Percentiles rank a stretch among this genome's conserved stretches.
Evolutionary conservation across 805 yeast species (phyloP).

Genomic region (baker's yeast (Saccharomyces cerevisiae)): DNA sequence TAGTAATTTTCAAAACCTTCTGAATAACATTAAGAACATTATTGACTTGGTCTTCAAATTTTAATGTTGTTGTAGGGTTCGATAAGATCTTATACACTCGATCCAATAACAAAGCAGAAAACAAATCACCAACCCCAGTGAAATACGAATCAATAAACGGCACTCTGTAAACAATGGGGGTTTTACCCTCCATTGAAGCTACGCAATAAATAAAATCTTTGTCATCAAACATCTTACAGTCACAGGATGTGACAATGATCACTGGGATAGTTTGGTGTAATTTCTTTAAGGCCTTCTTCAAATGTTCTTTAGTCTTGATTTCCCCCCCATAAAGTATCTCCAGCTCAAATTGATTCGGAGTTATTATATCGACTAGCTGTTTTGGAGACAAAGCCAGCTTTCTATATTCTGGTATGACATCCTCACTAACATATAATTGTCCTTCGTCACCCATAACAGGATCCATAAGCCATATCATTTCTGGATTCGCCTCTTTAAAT

Average conservation of each 20-base stretch:
- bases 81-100: slow-evolving; percentile 36
- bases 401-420: slow-evolving; percentile 53
- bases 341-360: slow-evolving; percentile 88
- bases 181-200: slow-evolving; percentile 32
- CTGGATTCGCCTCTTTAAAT: slow-evolving; percentile 31
- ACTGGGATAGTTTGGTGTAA: slow-evolving; percentile 36
- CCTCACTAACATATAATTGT: slow-evolving; percentile 51
- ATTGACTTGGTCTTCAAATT: slow-evolving; percentile 20
- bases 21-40: slow-evolving; percentile 30
- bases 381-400: slow-evolving; percentile 31
- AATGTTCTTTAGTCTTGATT: slow-evolving; percentile 33
- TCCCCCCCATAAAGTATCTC: slow-evolving; percentile 56
- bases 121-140: slow-evolving; percentile 92
- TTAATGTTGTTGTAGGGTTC: slow-evolving; percentile 1
- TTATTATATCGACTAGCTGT: slow-evolving; percentile 57
- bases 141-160: slow-evolving; percentile 71
- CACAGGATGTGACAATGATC: slow-evolving; percentile 23
- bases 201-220: slow-evolving; percentile 35
- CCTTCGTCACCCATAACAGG: slow-evolving; percentile 83
- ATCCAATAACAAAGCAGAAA: slow-evolving; percentile 70
- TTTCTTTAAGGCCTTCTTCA: slow-evolving; percentile 39
- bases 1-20: slow-evolving; percentile 21
- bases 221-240: slow-evolving; percentile 19
- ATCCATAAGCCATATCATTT: slow-evolving; percentile 51
- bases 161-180: slow-evolving; percentile 33